These are phyloP conservation scores for Tetramitus jugosus DNA, from an alignment of 208 protist species.

Conservation along the genomic window DNA sequence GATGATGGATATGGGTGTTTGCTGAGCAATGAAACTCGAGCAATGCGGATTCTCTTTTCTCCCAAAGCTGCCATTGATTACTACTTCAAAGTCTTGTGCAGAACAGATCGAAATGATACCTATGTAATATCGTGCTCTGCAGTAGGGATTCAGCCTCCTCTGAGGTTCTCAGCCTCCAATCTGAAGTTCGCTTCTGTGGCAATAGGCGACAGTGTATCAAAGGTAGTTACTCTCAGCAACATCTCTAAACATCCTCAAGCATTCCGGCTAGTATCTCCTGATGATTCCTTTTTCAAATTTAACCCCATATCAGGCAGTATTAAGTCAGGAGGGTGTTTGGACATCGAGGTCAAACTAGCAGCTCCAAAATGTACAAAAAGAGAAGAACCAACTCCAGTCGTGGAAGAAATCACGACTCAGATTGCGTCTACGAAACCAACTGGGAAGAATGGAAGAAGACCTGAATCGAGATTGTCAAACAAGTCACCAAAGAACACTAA, in stretches of 20 bases:
- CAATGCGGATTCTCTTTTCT: neutral
- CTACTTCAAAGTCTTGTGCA: neutral
- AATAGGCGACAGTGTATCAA: neutral
- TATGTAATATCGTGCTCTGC: neutral
- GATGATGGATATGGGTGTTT: neutral
- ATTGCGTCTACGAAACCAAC: neutral
- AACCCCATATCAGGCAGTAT: neutral
- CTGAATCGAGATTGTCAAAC: neutral
- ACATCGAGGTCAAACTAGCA: neutral
- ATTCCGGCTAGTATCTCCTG: neutral
- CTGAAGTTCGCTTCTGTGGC: neutral
- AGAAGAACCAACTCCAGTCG: neutral
- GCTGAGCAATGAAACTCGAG: neutral
- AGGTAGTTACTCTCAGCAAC: neutral
- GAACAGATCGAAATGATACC: neutral
- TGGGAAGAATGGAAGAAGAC: neutral
- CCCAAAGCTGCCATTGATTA: neutral
- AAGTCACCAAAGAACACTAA: neutral
- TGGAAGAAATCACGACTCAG: neutral
- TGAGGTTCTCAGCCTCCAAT: neutral
- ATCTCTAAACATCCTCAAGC: neutral
- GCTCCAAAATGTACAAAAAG: neutral
- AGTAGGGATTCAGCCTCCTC: neutral
- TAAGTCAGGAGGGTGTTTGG: neutral
- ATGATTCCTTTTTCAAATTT: neutral